Evolutionary conservation across 805 yeast species (phyloP), one percentile per base, ranked within the genome.

Genomic region (Teunomyces funiuensis): DNA sequence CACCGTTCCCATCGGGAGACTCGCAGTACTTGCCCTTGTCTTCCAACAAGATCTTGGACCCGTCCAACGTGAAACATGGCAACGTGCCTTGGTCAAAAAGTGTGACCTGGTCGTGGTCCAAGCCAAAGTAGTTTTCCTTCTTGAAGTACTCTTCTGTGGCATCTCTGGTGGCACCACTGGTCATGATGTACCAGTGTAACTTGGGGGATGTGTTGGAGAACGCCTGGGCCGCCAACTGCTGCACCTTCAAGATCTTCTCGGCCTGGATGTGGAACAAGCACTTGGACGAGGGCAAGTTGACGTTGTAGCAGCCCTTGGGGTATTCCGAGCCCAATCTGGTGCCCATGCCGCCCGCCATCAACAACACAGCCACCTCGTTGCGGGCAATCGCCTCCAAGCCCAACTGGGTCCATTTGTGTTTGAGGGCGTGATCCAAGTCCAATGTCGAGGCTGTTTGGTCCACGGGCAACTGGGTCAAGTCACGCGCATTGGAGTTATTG

Each of bases 291-390:
- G 97, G 96, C 37, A 93, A 75, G 0, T 84, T 84, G 46, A 93
- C 83, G 60, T 91, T 79, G 59, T 80, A 93, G 64, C 97, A 91
- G 1, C 99, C 99, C 64, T 93, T 93, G 27, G 99, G 99, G 18
- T 71, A 79, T 3, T 81, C 69, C 1, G 96, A 88, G 1, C 99
- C 99, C 41, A 93, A 72, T 47, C 99, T 76, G 6, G 97, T 86
- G 23, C 99, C 99, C 64, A 93, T 99, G 37, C 99, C 99, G 42
- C 99, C 99, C 9, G 99, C 97, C 86, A 93, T 84, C 39, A 93
- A 71, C 31, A 93, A 73, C 4, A 93, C 91, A 25, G 88, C 99
- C 17, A 91, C 98, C 55, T 85, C 79, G 49, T 83, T 83, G 10
- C 70, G 61, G 13, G 77, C 62, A 40, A 93, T 83, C 22, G 91